These are phyloP conservation scores for Fragaria nilgerrensis DNA, from an alignment of 306 rosid genomes.

Conservation along the genomic window DNA sequence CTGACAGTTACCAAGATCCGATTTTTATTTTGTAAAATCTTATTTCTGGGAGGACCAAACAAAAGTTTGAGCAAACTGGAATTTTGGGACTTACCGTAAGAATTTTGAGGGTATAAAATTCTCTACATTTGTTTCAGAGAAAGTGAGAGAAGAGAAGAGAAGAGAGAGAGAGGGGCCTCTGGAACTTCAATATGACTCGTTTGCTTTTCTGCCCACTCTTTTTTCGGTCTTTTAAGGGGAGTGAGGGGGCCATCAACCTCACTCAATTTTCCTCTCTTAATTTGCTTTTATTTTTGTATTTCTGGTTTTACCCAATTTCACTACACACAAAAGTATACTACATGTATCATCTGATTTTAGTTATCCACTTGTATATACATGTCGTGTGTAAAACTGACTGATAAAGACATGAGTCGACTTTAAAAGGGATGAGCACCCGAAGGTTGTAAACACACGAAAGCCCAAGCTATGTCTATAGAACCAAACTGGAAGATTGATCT, in stretches of 20 bases:
- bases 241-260: neutral
- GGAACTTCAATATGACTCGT: constrained; percentile 8
- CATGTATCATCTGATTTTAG: no score
- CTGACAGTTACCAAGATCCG: constrained; percentile 12
- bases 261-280: no score
- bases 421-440: no score
- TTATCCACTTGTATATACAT: no score
- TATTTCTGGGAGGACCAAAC: constrained; percentile 15
- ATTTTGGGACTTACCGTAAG: constrained; percentile 39
- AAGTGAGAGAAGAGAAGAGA: constrained; percentile 1
- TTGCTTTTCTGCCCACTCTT: constrained; percentile 20
- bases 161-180: neutral
- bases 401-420: no score
- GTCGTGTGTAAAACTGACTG: no score
- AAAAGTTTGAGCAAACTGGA: constrained; percentile 13
- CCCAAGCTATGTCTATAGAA: no score
- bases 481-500: no score
- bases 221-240: constrained; percentile 9
- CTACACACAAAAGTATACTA: no score
- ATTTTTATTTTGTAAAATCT: constrained; percentile 1
- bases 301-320: no score
- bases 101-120: constrained; percentile 27
- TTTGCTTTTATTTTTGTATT: no score
- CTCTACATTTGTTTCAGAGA: constrained; percentile 53
- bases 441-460: no score